These are phyloP conservation scores for Millerozyma acaciae DNA, from an alignment of 805 yeast genomes.

Conservation along the genomic window DNA sequence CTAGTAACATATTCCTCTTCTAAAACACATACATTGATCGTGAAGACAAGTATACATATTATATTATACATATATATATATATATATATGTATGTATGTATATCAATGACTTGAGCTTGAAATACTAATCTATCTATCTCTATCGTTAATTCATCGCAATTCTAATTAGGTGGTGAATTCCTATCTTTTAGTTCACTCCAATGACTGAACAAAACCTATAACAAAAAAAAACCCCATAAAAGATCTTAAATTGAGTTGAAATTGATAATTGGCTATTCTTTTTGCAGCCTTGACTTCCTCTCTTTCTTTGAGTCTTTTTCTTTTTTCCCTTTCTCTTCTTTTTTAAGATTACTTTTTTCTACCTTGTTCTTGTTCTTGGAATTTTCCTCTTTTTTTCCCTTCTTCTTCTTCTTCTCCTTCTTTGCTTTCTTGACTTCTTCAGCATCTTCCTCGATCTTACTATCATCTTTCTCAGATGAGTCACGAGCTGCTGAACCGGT, in stretches of 20 bases:
- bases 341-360: conserved; percentile 13
- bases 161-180: no score
- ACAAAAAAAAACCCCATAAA: no score
- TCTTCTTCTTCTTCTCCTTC: conserved; percentile 7
- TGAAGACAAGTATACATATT: no score
- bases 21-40: no score
- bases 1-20: background rate
- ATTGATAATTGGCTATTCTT: no score
- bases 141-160: no score
- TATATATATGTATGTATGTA: background rate
- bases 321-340: conserved; percentile 12
- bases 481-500: conserved; percentile 5
- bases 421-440: conserved; percentile 8
- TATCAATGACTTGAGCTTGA: background rate
- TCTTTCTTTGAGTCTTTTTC: conserved; percentile 12
- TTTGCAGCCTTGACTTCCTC: no score
- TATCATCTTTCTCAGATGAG: conserved; percentile 4
- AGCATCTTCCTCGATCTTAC: no score
- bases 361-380: conserved; percentile 9
- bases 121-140: background rate
- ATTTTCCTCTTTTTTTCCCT: conserved; percentile 8
- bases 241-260: no score
- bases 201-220: no score
- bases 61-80: no score
- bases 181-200: no score